phyloP scores from a whole-genome alignment of 768 basidiomycete species.

The Hericium alpestre region DNA sequence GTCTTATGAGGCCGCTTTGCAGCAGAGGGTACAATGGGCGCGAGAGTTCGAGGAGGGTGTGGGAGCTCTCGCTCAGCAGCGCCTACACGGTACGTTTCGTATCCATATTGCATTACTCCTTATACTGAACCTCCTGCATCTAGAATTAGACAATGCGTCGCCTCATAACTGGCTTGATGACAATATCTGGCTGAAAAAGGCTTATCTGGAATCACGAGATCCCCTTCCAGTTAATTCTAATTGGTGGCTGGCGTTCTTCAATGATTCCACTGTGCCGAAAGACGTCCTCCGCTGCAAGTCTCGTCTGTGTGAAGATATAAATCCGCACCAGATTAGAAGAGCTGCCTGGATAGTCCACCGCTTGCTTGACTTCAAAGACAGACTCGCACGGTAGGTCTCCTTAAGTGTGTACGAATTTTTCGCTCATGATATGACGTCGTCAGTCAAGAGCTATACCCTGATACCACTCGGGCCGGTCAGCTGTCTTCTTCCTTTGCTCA shows the following conservation, averaged over 20 bases:
- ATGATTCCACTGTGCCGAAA: conserved; percentile 57
- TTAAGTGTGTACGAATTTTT: not conserved
- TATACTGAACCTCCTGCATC: conserved; percentile 1
- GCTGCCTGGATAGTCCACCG: conserved; percentile 75
- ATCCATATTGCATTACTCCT: conserved; percentile 3
- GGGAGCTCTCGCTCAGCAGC: conserved; percentile 58
- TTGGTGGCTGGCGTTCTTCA: conserved; percentile 86
- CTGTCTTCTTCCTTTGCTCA: not conserved
- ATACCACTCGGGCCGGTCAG: conserved; percentile 61
- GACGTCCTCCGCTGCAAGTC: conserved; percentile 18
- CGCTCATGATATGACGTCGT: too few relatives aligned
- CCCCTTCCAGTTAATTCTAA: conserved; percentile 87
- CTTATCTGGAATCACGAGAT: conserved; percentile 80
- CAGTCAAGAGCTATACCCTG: conserved; percentile 62
- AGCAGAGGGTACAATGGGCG: conserved; percentile 47
- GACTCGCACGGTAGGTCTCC: conserved; percentile 45
- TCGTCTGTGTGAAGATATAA: conserved; percentile 28
- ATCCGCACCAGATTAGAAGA: conserved; percentile 76
- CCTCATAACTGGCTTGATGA: conserved; percentile 93
- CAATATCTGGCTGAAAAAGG: conserved; percentile 81
- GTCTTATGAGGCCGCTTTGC: conserved; percentile 40
- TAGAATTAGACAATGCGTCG: conserved; percentile 68
- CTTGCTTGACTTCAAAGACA: conserved; percentile 61
- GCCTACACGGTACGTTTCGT: conserved; percentile 28
- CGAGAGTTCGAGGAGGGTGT: conserved; percentile 63